These are phyloP conservation scores for Leccinum pachyderme DNA, from an alignment of 1,284 basidiomycete genomes.

Conservation along the genomic window DNA sequence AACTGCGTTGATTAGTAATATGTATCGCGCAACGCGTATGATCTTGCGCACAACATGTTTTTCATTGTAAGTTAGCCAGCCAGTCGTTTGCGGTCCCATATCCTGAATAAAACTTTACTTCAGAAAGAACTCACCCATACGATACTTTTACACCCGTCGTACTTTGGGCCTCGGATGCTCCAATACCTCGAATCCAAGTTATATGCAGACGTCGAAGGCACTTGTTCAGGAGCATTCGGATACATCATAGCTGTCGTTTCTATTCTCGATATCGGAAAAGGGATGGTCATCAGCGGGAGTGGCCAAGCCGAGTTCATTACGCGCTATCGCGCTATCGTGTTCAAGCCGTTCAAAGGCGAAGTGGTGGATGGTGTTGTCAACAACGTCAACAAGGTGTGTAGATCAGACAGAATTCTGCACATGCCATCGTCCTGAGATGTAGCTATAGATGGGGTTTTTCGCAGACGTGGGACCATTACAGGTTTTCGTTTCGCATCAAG, in stretches of 20 bases:
- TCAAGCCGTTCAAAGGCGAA: constrained; percentile 98
- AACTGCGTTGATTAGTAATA: too few relatives aligned
- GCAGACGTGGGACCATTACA: constrained; percentile 92
- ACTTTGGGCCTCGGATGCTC: constrained; percentile 95
- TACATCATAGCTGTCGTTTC: constrained; percentile 97
- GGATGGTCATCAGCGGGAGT: constrained; percentile 88
- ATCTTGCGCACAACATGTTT: constrained; percentile 50
- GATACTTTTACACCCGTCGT: constrained; percentile 95
- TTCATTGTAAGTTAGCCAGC: constrained; percentile 63
- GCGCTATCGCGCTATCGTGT: constrained; percentile 89
- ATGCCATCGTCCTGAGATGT: constrained; percentile 2
- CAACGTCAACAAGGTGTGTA: constrained; percentile 89
- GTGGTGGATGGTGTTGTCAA: constrained; percentile 96
- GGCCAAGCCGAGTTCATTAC: constrained; percentile 95
- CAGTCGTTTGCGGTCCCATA: not conserved
- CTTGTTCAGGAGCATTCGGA: constrained; percentile 92
- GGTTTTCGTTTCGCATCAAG: constrained; percentile 93
- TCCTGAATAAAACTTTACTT: not conserved
- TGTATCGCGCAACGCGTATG: not conserved
- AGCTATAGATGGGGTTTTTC: constrained; percentile 91
- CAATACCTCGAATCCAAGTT: constrained; percentile 92
- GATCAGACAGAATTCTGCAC: not conserved
- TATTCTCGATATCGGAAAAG: constrained; percentile 86
- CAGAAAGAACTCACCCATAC: constrained; percentile 96
- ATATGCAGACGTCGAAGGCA: constrained; percentile 95